Conservation (phyloP, 2,329 filamentous ascomycete species). For the Fusarium coicis region DNA sequence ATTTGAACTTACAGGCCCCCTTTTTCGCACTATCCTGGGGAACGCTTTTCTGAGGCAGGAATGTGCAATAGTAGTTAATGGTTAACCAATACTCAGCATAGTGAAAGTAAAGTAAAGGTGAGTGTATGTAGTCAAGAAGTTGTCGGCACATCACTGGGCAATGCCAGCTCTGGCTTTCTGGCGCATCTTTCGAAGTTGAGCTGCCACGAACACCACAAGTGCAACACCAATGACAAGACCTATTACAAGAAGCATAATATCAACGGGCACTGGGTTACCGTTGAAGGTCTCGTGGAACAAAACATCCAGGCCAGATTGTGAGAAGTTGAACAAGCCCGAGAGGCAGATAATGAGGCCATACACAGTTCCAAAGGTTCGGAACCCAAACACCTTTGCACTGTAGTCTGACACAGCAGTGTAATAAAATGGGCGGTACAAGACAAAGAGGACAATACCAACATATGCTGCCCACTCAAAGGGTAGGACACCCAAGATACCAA, state of each 20-base stretch:
- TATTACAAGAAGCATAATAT: conserved; percentile 71
- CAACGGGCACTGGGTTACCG: conserved; percentile 81
- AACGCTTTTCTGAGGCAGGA: neutral
- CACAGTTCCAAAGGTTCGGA: conserved; percentile 92
- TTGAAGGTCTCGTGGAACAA: conserved; percentile 78
- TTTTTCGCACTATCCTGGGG: neutral
- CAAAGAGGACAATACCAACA: conserved; percentile 80
- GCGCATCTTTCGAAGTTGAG: conserved; percentile 51
- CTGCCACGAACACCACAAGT: conserved; percentile 74
- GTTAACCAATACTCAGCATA: neutral
- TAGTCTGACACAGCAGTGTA: conserved; percentile 94
- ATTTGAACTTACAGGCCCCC: neutral
- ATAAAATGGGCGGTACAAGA: conserved; percentile 87
- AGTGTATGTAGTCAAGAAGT: too few species aligned
- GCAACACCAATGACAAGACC: conserved; percentile 72
- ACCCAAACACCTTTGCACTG: conserved; percentile 90
- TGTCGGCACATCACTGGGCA: conserved; percentile 18
- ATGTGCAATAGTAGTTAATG: neutral
- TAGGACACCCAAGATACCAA: conserved; percentile 81
- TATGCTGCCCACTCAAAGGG: conserved; percentile 78
- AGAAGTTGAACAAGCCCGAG: conserved; percentile 85
- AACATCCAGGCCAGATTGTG: conserved; percentile 81
- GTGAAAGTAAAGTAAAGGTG: neutral
- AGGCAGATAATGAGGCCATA: conserved; percentile 91
- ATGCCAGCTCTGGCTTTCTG: conserved; percentile 41